Percentiles rank a stretch among this genome's conserved stretches.
phyloP scores from a whole-genome alignment of 768 basidiomycete genomes.

The Trichaptum fuscoviolaceum region DNA sequence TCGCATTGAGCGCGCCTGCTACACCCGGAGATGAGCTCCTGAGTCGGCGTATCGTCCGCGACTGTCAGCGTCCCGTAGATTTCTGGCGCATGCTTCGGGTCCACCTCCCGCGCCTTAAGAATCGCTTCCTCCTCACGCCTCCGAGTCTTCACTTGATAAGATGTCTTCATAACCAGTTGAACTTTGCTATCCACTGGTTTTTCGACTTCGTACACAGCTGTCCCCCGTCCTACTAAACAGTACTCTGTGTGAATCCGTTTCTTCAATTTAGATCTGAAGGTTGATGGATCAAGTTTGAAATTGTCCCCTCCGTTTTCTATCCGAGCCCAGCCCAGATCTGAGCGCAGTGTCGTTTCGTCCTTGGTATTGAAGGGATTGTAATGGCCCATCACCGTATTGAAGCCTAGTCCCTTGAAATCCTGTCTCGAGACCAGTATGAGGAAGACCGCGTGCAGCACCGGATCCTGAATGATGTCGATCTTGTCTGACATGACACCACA shows the following conservation, averaged over 20 bases:
- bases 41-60: neutral
- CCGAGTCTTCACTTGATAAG: neutral
- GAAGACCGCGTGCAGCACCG: neutral
- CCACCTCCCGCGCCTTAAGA: neutral
- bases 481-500: neutral
- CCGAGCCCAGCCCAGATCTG: neutral
- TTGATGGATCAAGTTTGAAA: neutral
- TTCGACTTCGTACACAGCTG: neutral
- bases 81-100: neutral
- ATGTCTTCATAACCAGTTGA: neutral
- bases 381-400: neutral
- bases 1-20: neutral
- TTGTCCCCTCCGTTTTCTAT: neutral
- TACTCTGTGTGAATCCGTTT: neutral
- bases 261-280: neutral
- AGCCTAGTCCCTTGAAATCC: neutral
- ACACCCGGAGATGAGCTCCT: neutral
- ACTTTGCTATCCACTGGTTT: neutral
- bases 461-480: neutral
- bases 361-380: neutral
- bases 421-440: neutral
- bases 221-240: neutral
- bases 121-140: neutral
- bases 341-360: neutral
- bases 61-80: neutral